Conservation (phyloP, 257 asterid genomes). For the Solanum appendiculatum region DNA sequence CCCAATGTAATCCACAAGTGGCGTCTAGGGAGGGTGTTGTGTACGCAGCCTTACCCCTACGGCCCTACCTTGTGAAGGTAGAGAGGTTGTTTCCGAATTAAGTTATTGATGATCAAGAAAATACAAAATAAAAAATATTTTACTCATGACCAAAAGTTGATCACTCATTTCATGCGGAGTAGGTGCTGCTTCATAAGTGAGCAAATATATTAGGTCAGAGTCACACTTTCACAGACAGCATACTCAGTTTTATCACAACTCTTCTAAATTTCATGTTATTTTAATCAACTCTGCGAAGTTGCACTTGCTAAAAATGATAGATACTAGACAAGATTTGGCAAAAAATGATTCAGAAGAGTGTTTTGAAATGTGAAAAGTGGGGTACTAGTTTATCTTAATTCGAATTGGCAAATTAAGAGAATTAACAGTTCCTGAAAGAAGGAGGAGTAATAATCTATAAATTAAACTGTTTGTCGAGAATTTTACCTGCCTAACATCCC, state of each 20-base stretch:
- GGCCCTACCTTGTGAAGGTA: neutral
- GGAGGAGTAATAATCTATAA: neutral
- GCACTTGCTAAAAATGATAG: neutral
- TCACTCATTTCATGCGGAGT: neutral
- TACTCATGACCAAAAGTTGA: neutral
- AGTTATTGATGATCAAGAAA: neutral
- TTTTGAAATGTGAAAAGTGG: neutral
- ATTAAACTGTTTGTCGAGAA: neutral
- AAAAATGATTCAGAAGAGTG: neutral
- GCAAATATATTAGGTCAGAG: neutral
- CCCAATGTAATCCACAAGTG: neutral
- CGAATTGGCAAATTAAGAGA: neutral
- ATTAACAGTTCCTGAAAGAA: neutral
- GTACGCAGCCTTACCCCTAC: neutral
- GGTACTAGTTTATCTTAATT: neutral
- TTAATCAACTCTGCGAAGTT: neutral
- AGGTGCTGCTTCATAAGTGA: neutral
- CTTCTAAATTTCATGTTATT: neutral
- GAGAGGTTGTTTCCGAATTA: neutral
- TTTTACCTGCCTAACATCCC: conserved; percentile 79
- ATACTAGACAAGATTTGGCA: neutral
- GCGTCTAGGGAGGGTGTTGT: neutral
- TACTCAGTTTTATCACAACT: neutral
- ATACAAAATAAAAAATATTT: too few relatives aligned
- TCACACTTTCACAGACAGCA: neutral